These are phyloP conservation scores for Ogataea nitratoaversa DNA, from an alignment of 805 yeast genomes.

Conservation along the genomic window DNA sequence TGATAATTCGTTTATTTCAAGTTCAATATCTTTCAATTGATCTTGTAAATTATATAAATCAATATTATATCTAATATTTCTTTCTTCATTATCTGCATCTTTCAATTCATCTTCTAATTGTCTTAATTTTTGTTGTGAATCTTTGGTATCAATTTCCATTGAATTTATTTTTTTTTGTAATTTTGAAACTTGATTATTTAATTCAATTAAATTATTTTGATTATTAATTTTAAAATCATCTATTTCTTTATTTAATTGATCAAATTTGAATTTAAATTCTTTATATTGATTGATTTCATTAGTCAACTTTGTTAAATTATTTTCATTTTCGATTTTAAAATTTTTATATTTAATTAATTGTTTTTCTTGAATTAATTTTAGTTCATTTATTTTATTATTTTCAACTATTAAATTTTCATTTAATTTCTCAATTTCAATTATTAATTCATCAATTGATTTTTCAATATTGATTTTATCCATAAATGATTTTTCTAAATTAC, in stretches of 20 bases:
- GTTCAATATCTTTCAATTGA: constrained; percentile 26
- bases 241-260: constrained; percentile 39
- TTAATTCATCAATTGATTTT: constrained; percentile 27
- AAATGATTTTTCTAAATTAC: constrained; percentile 48
- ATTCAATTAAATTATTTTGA: constrained; percentile 8
- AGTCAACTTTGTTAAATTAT: constrained; percentile 16
- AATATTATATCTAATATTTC: constrained; percentile 46
- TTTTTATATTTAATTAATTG: constrained; percentile 6
- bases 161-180: constrained; percentile 17
- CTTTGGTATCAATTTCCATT: constrained; percentile 29
- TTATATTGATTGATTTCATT: constrained; percentile 29
- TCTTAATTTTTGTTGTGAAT: constrained; percentile 44
- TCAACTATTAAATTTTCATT: constrained; percentile 2
- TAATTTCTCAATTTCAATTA: constrained; percentile 21
- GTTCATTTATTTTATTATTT: constrained; percentile 4
- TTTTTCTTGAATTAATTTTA: constrained; percentile 13
- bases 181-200: constrained; percentile 9
- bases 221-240: constrained; percentile 28
- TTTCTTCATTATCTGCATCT: constrained; percentile 59
- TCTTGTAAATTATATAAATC: constrained; percentile 42
- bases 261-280: constrained; percentile 39
- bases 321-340: constrained; percentile 18
- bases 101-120: constrained; percentile 47
- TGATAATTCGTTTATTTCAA: constrained; percentile 30
- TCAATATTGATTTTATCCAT: constrained; percentile 42